These are phyloP conservation scores for Myriosclerotinia duriaeana DNA, from an alignment of 2,329 filamentous ascomycete species.

Conservation along the genomic window DNA sequence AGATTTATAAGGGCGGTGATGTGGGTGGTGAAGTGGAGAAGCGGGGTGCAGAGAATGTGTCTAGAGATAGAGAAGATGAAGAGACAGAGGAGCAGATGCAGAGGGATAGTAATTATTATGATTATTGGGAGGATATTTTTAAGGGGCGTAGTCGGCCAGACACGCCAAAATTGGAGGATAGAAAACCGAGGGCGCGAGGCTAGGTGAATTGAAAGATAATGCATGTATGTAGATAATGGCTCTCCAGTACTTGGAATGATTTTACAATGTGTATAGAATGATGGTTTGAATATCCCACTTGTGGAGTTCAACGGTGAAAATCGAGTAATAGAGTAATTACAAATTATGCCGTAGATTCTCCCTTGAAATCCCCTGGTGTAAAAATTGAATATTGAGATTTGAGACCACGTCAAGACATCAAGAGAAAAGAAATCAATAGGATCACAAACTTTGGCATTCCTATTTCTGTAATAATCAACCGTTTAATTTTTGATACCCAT, in stretches of 20 bases:
- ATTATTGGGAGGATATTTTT: slow-evolving; percentile 12
- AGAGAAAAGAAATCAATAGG: background rate
- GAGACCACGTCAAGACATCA: background rate
- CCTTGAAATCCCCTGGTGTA: too few species aligned
- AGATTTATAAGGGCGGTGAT: background rate
- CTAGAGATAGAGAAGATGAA: background rate
- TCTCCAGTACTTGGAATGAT: background rate
- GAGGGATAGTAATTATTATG: slow-evolving; percentile 10
- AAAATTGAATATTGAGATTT: background rate
- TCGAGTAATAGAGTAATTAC: background rate
- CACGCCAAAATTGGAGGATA: background rate
- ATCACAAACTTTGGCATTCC: slow-evolving; percentile 2
- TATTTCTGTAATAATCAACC: background rate
- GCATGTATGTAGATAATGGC: background rate
- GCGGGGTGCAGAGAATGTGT: too few species aligned
- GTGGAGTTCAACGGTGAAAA: background rate
- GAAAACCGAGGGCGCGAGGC: too few species aligned
- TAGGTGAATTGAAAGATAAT: background rate
- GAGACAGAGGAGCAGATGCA: background rate
- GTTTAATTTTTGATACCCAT: slow-evolving; percentile 11
- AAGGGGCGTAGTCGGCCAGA: background rate
- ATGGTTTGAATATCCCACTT: slow-evolving; percentile 10
- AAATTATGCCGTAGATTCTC: background rate
- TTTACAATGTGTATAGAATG: too few species aligned
- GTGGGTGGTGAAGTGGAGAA: background rate